A percentile compares a stretch with the other conserved stretches of the same genome.
Conservation (phyloP, 768 basidiomycete species). For the Coprinopsis sp. region DNA sequence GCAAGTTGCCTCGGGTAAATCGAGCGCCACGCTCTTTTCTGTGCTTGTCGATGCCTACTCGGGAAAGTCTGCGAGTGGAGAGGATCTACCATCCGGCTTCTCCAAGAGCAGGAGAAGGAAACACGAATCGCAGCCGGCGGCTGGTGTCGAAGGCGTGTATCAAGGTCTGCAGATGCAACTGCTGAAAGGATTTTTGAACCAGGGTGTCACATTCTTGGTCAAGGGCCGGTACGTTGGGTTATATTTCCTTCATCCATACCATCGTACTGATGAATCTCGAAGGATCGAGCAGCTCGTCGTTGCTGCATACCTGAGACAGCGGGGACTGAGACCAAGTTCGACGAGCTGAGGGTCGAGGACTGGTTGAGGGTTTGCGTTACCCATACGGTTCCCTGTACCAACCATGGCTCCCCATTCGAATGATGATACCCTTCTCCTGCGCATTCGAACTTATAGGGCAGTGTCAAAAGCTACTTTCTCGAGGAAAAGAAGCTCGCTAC, state of each 20-base stretch:
- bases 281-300: slow-evolving; percentile 23
- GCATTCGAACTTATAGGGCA: no score
- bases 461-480: no score
- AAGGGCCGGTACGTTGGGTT: slow-evolving; percentile 44
- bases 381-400: no score
- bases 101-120: neutral
- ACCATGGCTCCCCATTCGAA: no score
- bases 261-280: neutral
- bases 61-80: slow-evolving; percentile 19
- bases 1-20: slow-evolving; percentile 22
- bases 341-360: no score
- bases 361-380: no score
- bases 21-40: slow-evolving; percentile 36
- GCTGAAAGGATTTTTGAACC: slow-evolving; percentile 49
- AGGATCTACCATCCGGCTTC: neutral
- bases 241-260: neutral
- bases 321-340: neutral
- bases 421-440: no score
- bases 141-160: slow-evolving; percentile 40
- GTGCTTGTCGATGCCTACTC: slow-evolving; percentile 32
- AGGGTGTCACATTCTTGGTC: slow-evolving; percentile 54
- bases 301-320: slow-evolving; percentile 13
- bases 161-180: slow-evolving; percentile 49
- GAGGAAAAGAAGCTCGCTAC: no score
- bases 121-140: neutral